A percentile compares a stretch with the other conserved stretches of the same genome.
Conservation (phyloP, 768 basidiomycete genomes). For the Phlebiopsis flavidoalba region DNA sequence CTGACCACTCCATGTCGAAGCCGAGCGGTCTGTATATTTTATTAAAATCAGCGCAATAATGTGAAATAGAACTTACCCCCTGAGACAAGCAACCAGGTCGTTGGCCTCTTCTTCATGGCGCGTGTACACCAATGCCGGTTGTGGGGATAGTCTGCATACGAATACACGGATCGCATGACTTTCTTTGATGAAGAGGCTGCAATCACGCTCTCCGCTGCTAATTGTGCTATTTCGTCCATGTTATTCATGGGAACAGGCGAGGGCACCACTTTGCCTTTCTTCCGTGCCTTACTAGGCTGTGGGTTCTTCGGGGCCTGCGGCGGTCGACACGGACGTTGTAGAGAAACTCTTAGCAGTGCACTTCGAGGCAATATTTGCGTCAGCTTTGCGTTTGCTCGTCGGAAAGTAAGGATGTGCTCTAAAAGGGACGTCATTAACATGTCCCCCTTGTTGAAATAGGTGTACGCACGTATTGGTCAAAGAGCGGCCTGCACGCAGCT, state of each 20-base stretch:
- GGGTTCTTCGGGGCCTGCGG: neutral
- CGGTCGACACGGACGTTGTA: neutral
- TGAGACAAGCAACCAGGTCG: conserved; percentile 30
- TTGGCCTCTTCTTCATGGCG: conserved; percentile 37
- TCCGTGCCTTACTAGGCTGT: neutral
- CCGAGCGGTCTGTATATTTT: conserved; percentile 35
- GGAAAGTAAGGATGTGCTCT: neutral
- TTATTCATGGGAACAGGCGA: neutral
- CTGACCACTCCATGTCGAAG: conserved; percentile 48
- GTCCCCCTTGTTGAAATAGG: neutral
- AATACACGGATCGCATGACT: conserved; percentile 24
- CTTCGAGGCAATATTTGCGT: neutral
- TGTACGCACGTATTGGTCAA: neutral
- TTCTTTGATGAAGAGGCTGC: neutral
- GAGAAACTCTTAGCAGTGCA: neutral
- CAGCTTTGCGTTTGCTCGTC: neutral
- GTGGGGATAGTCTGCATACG: conserved; percentile 30
- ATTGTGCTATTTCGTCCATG: neutral
- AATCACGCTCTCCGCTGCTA: neutral
- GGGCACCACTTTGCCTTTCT: neutral
- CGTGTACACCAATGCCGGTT: conserved; percentile 35
- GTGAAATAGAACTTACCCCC: conserved; percentile 26
- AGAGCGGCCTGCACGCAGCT: neutral
- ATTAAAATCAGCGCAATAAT: neutral
- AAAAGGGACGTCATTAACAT: neutral